Base-by-base conservation (phyloP, 73 alveolate genomes). In the Paramecium bursaria region DNA sequence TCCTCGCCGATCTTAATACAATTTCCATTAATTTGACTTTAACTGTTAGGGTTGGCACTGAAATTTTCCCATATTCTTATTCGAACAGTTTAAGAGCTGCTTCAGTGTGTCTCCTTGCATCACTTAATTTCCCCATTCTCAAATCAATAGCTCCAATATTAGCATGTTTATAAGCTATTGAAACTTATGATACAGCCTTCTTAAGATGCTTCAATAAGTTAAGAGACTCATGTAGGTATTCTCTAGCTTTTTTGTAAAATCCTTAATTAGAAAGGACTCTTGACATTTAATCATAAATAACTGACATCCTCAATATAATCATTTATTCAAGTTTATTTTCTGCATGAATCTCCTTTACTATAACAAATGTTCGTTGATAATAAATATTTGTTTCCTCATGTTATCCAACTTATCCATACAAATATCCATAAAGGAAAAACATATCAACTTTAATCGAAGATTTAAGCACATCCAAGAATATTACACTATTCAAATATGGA, bases 231-330 rank as follows among this genome's bases (percentile, higher is more conserved):
- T 29, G 6, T 57, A 57, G 31, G 31, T 57, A 57, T 29, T 10
- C 11, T 57, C 39, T 57, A 1, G 76, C 76, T 25, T 57, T 26
- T 25, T 29, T 26, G 15, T 57, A 57, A 57, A 57, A 57, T 29
- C 76, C 76, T 57, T 57, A 29, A 57, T 57, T 57, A 10, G 50
- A 33, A 13, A 57, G 31, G 3, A 57, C 76, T 57, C 76, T 57
- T n/a, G 47, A 57, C 76, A 57, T 57, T 57, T 57, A 29, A 57
- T 57, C 76, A 57, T 57, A 57, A 3, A 57, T 57, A 3, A 57
- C 29, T 25, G 50, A 25, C 76, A 57, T 57, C 14, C 39, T 57
- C 1, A 26, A 25, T 27, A 29, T 57, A 9, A 57, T 17, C 3
- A 29, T n/a, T 26, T 57, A 14, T 29, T 57, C 76, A 11, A 57